A percentile compares a stretch with the other conserved stretches of the same genome.
Conservation (phyloP, 108 stramenopile species). For the Schizochytrium sp. region DNA sequence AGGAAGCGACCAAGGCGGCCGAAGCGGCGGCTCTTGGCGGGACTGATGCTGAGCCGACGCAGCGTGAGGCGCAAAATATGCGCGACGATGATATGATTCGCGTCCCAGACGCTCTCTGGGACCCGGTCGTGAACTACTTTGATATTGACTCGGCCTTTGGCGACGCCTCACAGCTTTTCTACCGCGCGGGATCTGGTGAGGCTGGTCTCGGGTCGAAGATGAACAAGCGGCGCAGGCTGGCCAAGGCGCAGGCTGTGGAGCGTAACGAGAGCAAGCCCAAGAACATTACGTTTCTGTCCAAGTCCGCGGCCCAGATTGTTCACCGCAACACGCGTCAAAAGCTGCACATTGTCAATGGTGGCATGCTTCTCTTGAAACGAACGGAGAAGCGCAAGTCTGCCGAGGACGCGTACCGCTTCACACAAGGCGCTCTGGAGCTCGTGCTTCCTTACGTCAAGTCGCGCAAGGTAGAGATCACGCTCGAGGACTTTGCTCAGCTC, state of each 20-base stretch:
- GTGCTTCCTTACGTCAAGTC: neutral
- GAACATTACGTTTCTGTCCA: neutral
- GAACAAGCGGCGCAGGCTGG: neutral
- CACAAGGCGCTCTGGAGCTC: neutral
- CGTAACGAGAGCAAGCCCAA: neutral
- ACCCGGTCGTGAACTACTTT: neutral
- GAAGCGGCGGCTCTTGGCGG: neutral
- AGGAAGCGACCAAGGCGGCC: neutral
- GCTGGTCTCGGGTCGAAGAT: neutral
- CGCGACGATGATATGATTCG: neutral
- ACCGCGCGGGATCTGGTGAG: neutral
- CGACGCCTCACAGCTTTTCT: neutral
- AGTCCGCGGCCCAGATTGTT: neutral
- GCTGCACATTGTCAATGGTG: neutral
- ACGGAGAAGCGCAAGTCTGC: neutral
- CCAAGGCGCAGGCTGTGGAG: neutral
- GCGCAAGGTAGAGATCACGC: neutral
- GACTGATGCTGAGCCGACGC: neutral
- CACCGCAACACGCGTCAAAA: neutral
- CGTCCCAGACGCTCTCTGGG: neutral
- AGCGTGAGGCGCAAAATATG: neutral
- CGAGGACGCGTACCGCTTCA: neutral
- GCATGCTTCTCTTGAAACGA: neutral
- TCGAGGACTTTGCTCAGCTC: neutral
- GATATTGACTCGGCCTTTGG: neutral